Conservation (phyloP, 1,284 basidiomycete genomes). For the Lignosus rhinocerotis region DNA sequence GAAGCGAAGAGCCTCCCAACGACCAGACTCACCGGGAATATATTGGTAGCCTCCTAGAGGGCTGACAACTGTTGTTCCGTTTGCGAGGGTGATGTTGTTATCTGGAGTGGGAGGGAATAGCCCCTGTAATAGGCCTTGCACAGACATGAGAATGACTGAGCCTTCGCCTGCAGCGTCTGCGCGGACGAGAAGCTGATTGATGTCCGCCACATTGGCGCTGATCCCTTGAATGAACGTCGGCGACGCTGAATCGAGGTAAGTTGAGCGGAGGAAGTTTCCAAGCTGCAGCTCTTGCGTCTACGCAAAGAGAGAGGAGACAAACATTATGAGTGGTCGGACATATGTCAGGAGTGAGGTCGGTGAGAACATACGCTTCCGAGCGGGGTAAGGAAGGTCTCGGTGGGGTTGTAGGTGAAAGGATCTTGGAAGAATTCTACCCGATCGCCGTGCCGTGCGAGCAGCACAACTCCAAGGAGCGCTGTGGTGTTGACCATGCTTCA, state of each 20-base stretch:
- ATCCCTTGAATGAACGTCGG: slow-evolving; percentile 37
- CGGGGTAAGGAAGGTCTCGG: slow-evolving; percentile 33
- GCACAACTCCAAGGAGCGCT: slow-evolving; percentile 37
- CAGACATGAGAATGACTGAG: slow-evolving; percentile 38
- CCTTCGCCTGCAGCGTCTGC: slow-evolving; percentile 35
- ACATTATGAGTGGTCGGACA: background rate
- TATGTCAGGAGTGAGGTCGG: slow-evolving; percentile 37
- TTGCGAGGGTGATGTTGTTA: slow-evolving; percentile 39
- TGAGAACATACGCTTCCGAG: slow-evolving; percentile 30
- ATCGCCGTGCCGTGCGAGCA: slow-evolving; percentile 49
- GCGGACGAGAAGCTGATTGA: slow-evolving; percentile 21
- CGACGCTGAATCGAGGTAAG: slow-evolving; percentile 37
- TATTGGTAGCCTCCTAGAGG: slow-evolving; percentile 42
- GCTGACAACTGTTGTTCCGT: slow-evolving; percentile 40
- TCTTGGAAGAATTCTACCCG: slow-evolving; percentile 41
- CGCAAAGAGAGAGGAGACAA: background rate
- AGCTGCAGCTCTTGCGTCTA: slow-evolving; percentile 41
- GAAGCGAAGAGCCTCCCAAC: no score
- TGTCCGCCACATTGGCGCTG: slow-evolving; percentile 26
- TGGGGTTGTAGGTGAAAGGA: slow-evolving; percentile 38
- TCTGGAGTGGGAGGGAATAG: slow-evolving; percentile 35
- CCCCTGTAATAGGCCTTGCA: slow-evolving; percentile 33
- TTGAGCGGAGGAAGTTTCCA: slow-evolving; percentile 38
- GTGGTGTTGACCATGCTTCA: slow-evolving; percentile 11
- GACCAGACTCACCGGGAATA: slow-evolving; percentile 21